phyloP scores from a whole-genome alignment of 2,329 filamentous ascomycete genomes.

The Alternaria hordeiaustralica region DNA sequence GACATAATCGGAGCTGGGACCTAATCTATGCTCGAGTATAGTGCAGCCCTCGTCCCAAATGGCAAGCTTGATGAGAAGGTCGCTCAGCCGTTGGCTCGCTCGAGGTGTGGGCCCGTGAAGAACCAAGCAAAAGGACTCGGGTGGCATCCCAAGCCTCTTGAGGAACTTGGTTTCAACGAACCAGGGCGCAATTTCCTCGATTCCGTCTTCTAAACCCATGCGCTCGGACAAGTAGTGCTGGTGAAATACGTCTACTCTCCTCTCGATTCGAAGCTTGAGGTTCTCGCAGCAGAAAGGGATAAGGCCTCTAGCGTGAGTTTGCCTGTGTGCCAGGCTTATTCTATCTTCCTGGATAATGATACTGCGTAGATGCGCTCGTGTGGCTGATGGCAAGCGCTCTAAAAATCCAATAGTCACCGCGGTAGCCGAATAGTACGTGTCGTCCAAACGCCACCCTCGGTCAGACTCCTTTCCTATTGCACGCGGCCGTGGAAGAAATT shows the following conservation, averaged over 20 bases:
- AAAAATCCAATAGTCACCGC: neutral
- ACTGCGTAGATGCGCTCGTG: neutral
- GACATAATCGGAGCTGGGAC: neutral
- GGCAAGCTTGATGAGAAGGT: neutral
- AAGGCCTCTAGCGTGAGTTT: neutral
- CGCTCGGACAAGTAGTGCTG: neutral
- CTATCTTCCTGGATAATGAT: neutral
- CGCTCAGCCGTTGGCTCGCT: conserved; percentile 2
- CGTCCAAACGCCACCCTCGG: neutral
- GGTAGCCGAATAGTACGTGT: neutral
- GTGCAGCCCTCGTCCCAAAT: neutral
- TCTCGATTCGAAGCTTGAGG: neutral
- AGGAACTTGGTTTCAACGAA: neutral
- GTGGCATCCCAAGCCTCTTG: neutral
- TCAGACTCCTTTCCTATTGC: neutral
- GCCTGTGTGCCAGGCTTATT: neutral
- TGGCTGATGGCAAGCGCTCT: neutral
- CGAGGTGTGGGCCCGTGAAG: neutral
- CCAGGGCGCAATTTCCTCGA: neutral
- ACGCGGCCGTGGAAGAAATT: neutral
- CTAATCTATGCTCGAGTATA: neutral
- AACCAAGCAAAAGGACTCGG: neutral
- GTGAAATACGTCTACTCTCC: neutral
- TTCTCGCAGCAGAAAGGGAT: neutral
- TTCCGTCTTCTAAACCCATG: neutral